Conservation (phyloP, 108 stramenopile genomes). For the Mediolabrus comicus region DNA sequence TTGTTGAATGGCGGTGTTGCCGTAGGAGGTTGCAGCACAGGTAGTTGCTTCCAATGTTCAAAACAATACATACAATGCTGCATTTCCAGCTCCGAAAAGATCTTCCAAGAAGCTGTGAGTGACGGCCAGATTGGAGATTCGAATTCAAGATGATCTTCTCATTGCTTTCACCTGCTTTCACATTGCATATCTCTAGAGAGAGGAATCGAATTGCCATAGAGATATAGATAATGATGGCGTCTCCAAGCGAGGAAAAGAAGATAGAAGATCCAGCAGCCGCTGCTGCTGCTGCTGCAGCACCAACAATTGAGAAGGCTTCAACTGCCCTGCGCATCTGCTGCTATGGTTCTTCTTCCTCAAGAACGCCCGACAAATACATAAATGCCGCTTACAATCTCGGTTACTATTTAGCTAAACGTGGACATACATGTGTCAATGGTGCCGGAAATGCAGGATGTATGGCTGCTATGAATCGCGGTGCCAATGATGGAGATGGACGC, state of each 20-base stretch:
- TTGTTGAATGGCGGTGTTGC: too few species aligned
- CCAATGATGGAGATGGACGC: constrained; percentile 63
- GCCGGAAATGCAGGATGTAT: constrained; percentile 84
- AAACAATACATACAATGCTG: too few species aligned
- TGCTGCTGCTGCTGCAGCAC: not conserved
- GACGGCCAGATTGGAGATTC: too few species aligned
- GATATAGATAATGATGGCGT: not conserved
- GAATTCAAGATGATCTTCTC: too few species aligned
- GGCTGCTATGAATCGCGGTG: constrained; percentile 90
- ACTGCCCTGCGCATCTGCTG: constrained; percentile 68
- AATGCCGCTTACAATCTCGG: constrained; percentile 71
- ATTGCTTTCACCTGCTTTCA: too few species aligned
- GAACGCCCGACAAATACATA: constrained; percentile 64
- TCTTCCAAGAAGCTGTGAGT: not conserved
- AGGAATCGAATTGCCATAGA: not conserved
- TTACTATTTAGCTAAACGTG: constrained; percentile 64
- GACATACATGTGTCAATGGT: constrained; percentile 88
- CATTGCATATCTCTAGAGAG: too few species aligned
- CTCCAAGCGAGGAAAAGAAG: not conserved
- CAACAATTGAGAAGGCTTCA: not conserved
- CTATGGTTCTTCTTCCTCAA: constrained; percentile 77
- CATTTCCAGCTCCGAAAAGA: not conserved
- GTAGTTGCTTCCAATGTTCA: not conserved
- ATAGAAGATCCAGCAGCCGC: not conserved
- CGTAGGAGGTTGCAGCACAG: too few species aligned